Percentiles rank a stretch among this genome's conserved stretches.
Conservation (phyloP, 257 asterid genomes). For the Solanum medicagineum region DNA sequence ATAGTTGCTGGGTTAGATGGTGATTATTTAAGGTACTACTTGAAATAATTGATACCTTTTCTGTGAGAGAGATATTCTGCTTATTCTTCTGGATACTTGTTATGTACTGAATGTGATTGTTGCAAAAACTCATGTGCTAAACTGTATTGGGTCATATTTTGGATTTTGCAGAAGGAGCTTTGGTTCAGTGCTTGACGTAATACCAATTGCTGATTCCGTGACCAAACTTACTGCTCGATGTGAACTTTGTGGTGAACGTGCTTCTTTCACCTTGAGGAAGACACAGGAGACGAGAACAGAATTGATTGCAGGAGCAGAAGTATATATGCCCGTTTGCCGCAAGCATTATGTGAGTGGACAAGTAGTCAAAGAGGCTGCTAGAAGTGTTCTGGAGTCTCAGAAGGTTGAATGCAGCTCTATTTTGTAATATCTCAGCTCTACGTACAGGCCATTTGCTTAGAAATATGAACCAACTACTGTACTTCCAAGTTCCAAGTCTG, state of each 20-base stretch:
- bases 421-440: background rate
- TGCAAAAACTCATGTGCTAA: background rate
- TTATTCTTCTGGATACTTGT: background rate
- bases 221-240: slow-evolving; percentile 73
- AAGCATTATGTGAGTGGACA: slow-evolving; percentile 80
- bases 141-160: background rate
- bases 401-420: slow-evolving; percentile 21
- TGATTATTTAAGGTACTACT: slow-evolving; percentile 69
- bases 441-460: background rate
- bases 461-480: background rate
- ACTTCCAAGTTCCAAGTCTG: background rate
- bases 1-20: slow-evolving; percentile 95
- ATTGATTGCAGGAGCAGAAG: slow-evolving; percentile 78
- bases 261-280: slow-evolving; percentile 77
- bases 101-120: background rate
- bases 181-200: slow-evolving; percentile 71
- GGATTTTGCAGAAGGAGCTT: slow-evolving; percentile 60
- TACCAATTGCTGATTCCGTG: slow-evolving; percentile 80
- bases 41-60: background rate
- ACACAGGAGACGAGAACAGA: slow-evolving; percentile 66
- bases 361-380: slow-evolving; percentile 65
- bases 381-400: slow-evolving; percentile 45
- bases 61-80: background rate
- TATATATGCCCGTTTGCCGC: slow-evolving; percentile 95
- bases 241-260: slow-evolving; percentile 68